Evolutionary conservation across 805 yeast genomes (phyloP).

Genomic region (Huiozyma sinensis): DNA sequence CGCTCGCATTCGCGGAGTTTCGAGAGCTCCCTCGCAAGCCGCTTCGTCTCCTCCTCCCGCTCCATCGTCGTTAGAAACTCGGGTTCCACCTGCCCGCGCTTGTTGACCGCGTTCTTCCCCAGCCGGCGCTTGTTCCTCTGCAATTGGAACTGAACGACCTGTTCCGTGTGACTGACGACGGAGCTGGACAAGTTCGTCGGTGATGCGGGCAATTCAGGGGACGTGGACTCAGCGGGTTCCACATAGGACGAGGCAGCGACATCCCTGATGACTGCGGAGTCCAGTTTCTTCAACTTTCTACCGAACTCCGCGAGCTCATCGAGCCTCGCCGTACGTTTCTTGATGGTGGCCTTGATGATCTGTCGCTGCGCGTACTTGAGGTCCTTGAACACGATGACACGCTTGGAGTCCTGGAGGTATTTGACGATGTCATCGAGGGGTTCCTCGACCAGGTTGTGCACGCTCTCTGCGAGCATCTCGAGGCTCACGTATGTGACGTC

Average conservation of each 20-base stretch:
- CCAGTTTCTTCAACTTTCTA: slow-evolving; percentile 20
- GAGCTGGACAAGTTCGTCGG: not conserved
- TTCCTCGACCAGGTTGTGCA: slow-evolving; percentile 30
- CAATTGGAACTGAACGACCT: slow-evolving; percentile 8
- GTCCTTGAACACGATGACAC: slow-evolving; percentile 49
- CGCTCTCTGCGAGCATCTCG: slow-evolving; percentile 34
- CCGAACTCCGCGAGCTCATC: slow-evolving; percentile 27
- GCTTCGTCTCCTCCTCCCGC: slow-evolving; percentile 29
- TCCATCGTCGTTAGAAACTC: slow-evolving; percentile 28
- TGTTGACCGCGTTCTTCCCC: slow-evolving; percentile 6
- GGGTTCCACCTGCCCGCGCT: slow-evolving; percentile 18
- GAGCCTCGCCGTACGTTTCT: slow-evolving; percentile 26
- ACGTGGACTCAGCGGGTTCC: slow-evolving; percentile 24
- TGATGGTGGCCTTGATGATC: slow-evolving; percentile 32
- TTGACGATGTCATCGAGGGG: slow-evolving; percentile 30
- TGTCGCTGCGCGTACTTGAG: slow-evolving; percentile 43
- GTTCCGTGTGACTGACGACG: not conserved
- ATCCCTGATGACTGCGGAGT: slow-evolving; percentile 28
- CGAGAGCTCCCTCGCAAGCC: slow-evolving; percentile 27
- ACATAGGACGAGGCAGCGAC: slow-evolving; percentile 9
- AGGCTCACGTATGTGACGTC: slow-evolving; percentile 57
- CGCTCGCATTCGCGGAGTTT: slow-evolving; percentile 32
- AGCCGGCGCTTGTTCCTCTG: slow-evolving; percentile 6
- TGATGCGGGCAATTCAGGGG: not conserved
- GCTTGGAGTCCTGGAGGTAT: slow-evolving; percentile 25